Conservation (phyloP, 495 filamentous ascomycete species). For the Gamarada debralockiae region DNA sequence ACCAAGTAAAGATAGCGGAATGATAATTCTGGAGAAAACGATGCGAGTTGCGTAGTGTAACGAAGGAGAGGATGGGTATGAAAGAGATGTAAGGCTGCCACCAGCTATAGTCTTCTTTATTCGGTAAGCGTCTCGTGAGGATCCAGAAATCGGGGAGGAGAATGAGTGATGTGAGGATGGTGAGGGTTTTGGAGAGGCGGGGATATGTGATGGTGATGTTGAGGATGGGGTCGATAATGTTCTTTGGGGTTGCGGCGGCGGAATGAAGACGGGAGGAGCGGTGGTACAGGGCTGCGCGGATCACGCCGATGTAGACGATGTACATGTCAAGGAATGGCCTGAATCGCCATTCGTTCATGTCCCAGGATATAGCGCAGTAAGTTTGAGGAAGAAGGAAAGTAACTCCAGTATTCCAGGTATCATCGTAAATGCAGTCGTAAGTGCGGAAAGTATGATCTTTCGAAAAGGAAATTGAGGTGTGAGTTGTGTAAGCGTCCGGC, state of each 20-base stretch:
- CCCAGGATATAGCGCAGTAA: conserved; percentile 39
- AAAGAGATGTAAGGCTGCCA: conserved; percentile 51
- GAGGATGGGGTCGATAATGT: conserved; percentile 3
- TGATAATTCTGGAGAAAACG: conserved; percentile 35
- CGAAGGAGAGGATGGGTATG: conserved; percentile 48
- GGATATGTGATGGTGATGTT: conserved; percentile 13
- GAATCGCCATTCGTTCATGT: conserved; percentile 41
- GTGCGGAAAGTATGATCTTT: conserved; percentile 46
- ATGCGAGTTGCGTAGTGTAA: conserved; percentile 47
- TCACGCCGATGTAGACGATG: conserved; percentile 50
- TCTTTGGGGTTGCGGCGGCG: conserved; percentile 14
- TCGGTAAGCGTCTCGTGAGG: conserved; percentile 23
- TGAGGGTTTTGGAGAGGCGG: conserved; percentile 10
- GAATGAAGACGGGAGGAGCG: conserved; percentile 17
- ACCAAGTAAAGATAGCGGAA: conserved; percentile 44
- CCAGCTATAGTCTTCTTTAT: conserved; percentile 43
- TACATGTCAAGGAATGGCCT: conserved; percentile 44
- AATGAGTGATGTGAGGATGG: conserved; percentile 21
- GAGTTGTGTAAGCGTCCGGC: conserved; percentile 36
- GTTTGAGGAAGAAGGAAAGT: conserved; percentile 30
- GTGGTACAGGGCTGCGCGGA: conserved; percentile 37
- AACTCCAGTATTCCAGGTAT: conserved; percentile 42
- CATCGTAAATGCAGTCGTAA: conserved; percentile 38
- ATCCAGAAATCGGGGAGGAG: conserved; percentile 30
- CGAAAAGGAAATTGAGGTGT: conserved; percentile 35